Conservation (phyloP, 768 basidiomycete species). For the Suillus americanus region DNA sequence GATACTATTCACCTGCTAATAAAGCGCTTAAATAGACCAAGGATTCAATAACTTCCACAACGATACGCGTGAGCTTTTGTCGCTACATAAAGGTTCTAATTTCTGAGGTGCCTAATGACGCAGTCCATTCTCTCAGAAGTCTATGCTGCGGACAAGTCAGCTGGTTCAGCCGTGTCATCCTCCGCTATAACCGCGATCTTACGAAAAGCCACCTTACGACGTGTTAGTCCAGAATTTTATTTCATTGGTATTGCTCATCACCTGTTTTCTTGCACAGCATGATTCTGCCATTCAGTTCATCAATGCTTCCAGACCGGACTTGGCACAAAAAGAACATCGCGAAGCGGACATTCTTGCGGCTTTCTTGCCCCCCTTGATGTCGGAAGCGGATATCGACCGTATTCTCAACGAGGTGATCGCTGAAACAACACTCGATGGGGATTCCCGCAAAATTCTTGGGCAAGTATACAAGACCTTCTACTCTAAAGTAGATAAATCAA, state of each 20-base stretch:
- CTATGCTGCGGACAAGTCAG: slow-evolving; percentile 62
- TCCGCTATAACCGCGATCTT: slow-evolving; percentile 52
- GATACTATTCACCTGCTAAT: background rate
- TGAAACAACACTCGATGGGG: slow-evolving; percentile 15
- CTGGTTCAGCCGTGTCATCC: slow-evolving; percentile 42
- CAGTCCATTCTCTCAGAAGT: slow-evolving; percentile 73
- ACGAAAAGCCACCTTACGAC: slow-evolving; percentile 55
- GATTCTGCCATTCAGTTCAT: slow-evolving; percentile 59
- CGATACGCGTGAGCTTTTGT: slow-evolving; percentile 48
- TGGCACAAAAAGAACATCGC: slow-evolving; percentile 58
- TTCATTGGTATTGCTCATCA: background rate
- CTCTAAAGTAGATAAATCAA: slow-evolving; percentile 54
- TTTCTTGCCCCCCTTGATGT: slow-evolving; percentile 61
- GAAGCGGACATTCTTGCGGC: slow-evolving; percentile 56
- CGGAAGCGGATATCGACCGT: slow-evolving; percentile 54
- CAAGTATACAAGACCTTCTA: slow-evolving; percentile 65
- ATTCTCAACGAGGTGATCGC: slow-evolving; percentile 45
- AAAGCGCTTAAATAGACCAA: slow-evolving; percentile 42
- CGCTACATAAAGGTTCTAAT: background rate
- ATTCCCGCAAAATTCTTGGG: slow-evolving; percentile 37
- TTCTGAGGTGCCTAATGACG: background rate
- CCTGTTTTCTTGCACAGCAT: slow-evolving; percentile 36
- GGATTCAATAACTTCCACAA: slow-evolving; percentile 55
- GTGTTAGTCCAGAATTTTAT: slow-evolving; percentile 44
- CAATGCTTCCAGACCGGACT: slow-evolving; percentile 59